Percentiles rank a stretch among this genome's conserved stretches.
These are phyloP conservation scores for Funneliformis mosseae DNA, from an alignment of 192 early-diverging fungal species.

Conservation along the genomic window DNA sequence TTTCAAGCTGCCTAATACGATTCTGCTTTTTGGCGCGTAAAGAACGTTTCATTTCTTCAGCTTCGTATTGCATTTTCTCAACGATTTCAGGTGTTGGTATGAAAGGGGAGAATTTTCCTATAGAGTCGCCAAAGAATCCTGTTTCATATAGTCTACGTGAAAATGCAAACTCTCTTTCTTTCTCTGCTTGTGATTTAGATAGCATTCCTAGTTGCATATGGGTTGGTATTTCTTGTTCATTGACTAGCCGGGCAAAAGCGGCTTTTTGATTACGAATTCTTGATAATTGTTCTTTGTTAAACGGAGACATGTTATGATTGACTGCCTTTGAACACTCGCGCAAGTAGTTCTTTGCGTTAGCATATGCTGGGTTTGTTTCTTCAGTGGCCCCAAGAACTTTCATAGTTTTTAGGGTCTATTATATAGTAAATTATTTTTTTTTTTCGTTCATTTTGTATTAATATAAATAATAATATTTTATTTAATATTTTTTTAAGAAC, in stretches of 20 bases:
- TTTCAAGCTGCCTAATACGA: background rate
- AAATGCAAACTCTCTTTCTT: background rate
- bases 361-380: constrained; percentile 73
- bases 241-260: background rate
- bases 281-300: constrained; percentile 64
- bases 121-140: background rate
- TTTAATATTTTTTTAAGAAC: background rate
- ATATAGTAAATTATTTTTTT: background rate
- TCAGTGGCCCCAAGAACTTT: constrained; percentile 77
- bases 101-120: background rate
- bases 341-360: constrained; percentile 63
- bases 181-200: background rate
- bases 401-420: constrained; percentile 39
- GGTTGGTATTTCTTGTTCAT: background rate
- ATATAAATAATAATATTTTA: background rate
- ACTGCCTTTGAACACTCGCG: constrained; percentile 48
- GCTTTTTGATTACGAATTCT: constrained; percentile 45
- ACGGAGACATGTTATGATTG: constrained; percentile 46
- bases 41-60: background rate
- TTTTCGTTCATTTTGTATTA: background rate
- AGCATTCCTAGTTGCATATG: background rate
- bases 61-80: background rate
- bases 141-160: background rate
- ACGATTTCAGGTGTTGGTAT: background rate
- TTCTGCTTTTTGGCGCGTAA: background rate